Evolutionary conservation across 495 filamentous ascomycete species (phyloP), one percentile per base, ranked within the genome.

Genomic region (Xylaria grammica): DNA sequence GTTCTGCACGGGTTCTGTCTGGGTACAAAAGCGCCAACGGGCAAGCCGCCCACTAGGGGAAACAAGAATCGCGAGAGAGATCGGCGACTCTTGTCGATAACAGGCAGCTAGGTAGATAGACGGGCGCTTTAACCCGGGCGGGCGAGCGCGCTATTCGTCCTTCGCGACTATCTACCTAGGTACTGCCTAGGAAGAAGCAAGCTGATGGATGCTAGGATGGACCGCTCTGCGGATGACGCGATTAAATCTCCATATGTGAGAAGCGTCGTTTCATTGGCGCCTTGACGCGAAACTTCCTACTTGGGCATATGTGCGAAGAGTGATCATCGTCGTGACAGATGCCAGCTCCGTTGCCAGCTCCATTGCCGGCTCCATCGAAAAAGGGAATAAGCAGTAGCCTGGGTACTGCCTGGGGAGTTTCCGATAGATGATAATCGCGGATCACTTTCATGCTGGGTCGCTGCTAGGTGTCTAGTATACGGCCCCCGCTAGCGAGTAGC

Each of bases 31-130:
- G 22, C 19, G 24, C 34, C 4, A 57, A 8, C 3, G 26, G 38
- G 11, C 32, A 19, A 44, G 8, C n/a, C 20, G 19, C 3, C 27
- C 52, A 42, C 3, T 7, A 24, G 22, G 11, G 15, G 15, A 27
- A 32, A 0, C 26, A 34, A 7, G n/a, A 0, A 8, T 11, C 22
- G 44, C 10, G 24, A 24, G 56, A 48, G 29, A 7, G 56, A 59
- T 59, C 56, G 56, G 34, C 56, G 42, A 48, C 1, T 36, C n/a
- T 48, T 48, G 29, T 59, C 56, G 42, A 59, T 29, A 59, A 59
- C 27, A 36, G 56, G 56, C 56, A 59, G 56, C 42, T 59, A 29
- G n/a, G 24, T 24, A 20, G 15, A 17, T 5, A 45, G 19, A 58
- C 7, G 19, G 17, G 26, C 24, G 26, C 17, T 45, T 59, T 48